Evolutionary conservation across 208 protist species (phyloP).

Genomic region (Crithidia mellificae): DNA sequence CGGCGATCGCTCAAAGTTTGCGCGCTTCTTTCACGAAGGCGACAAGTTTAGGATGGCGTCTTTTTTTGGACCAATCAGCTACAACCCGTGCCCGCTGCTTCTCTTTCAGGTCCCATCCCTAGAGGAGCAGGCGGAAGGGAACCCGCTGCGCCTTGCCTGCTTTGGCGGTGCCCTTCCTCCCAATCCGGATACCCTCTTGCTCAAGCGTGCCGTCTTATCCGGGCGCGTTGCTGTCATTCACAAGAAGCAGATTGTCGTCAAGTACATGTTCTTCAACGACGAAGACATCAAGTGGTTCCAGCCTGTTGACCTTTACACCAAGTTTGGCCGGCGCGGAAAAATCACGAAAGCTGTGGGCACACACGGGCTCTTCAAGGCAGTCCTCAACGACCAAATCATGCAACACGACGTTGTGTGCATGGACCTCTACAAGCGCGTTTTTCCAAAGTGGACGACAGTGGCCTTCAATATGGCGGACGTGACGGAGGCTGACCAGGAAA

Average conservation of each 20-base stretch:
- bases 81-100: conserved; percentile 84
- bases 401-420: conserved; percentile 97
- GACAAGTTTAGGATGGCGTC: conserved; percentile 84
- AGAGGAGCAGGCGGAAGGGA: conserved; percentile 76
- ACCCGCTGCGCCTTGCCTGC: conserved; percentile 69
- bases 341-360: conserved; percentile 96
- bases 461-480: conserved; percentile 75
- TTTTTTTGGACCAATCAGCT: conserved; percentile 88
- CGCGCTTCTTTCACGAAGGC: conserved; percentile 80
- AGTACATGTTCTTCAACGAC: conserved; percentile 95
- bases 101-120: conserved; percentile 86
- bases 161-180: conserved; percentile 79
- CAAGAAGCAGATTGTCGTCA: conserved; percentile 94
- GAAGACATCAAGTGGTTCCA: conserved; percentile 98
- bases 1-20: conserved; percentile 83
- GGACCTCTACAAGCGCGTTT: conserved; percentile 97
- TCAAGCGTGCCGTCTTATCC: conserved; percentile 79
- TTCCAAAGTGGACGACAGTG: conserved; percentile 91
- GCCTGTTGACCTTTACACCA: conserved; percentile 96
- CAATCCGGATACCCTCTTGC: conserved; percentile 80
- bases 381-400: conserved; percentile 94
- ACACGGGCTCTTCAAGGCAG: conserved; percentile 96
- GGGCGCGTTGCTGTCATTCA: conserved; percentile 88
- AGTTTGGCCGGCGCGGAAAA: conserved; percentile 92
- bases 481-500: conserved; percentile 31